These are phyloP conservation scores for Rickenella mellea DNA, from an alignment of 768 basidiomycete species.

Conservation along the genomic window DNA sequence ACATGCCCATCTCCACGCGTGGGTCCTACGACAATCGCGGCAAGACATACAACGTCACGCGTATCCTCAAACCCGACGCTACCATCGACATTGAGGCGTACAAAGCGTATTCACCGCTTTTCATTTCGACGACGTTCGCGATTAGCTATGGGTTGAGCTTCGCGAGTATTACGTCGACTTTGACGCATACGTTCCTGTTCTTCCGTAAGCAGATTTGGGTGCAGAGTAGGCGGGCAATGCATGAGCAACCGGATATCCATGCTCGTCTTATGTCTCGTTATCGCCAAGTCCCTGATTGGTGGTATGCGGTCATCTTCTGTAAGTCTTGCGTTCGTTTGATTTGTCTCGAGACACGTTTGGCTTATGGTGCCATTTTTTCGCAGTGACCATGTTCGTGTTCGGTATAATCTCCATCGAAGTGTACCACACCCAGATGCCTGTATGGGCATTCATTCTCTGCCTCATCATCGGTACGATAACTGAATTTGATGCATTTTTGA, in stretches of 20 bases:
- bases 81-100: slow-evolving; percentile 28
- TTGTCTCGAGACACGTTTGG: no score
- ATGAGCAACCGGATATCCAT: slow-evolving; percentile 26
- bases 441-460: slow-evolving; percentile 25
- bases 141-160: slow-evolving; percentile 16
- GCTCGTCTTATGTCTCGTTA: slow-evolving; percentile 23
- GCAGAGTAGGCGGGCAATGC: slow-evolving; percentile 18
- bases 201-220: slow-evolving; percentile 18
- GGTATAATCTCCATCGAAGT: slow-evolving; percentile 25
- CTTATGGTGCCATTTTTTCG: no score
- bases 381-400: slow-evolving; percentile 22
- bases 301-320: slow-evolving; percentile 16
- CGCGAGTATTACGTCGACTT: slow-evolving; percentile 1
- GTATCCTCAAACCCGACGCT: slow-evolving; percentile 25
- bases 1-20: slow-evolving; percentile 26
- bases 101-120: slow-evolving; percentile 33
- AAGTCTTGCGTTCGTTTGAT: background rate
- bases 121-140: slow-evolving; percentile 24
- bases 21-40: slow-evolving; percentile 36
- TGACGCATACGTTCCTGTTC: slow-evolving; percentile 19
- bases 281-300: slow-evolving; percentile 20
- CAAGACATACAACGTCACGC: slow-evolving; percentile 27
- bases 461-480: slow-evolving; percentile 11
- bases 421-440: slow-evolving; percentile 31
- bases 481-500: slow-evolving; percentile 12